Evolutionary conservation across 192 early-diverging fungal genomes (phyloP).

Genomic region (Phycomyces blakesleeanus): DNA sequence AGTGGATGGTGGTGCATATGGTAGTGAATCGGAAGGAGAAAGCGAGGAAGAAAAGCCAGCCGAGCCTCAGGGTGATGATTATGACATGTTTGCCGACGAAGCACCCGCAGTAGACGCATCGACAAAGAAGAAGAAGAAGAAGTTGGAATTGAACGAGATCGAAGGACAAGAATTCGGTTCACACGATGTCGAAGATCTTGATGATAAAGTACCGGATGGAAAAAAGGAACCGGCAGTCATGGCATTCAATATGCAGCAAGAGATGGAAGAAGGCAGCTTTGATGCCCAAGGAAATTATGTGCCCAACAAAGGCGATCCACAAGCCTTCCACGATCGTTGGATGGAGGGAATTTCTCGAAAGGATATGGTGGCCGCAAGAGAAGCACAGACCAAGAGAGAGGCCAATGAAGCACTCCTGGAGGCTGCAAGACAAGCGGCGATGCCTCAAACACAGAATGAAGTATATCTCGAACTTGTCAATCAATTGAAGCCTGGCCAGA

Average conservation of each 20-base stretch:
- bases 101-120: constrained; percentile 1
- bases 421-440: constrained; percentile 32
- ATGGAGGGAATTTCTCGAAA: constrained; percentile 57
- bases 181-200: constrained; percentile 46
- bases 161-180: constrained; percentile 52
- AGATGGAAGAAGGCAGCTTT: constrained; percentile 69
- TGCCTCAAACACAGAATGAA: constrained; percentile 51
- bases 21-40: constrained; percentile 37
- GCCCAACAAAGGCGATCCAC: constrained; percentile 62
- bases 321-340: constrained; percentile 71
- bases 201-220: constrained; percentile 52
- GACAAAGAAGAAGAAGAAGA: constrained; percentile 28
- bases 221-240: constrained; percentile 48
- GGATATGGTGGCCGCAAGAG: constrained; percentile 54
- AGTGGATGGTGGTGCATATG: constrained; percentile 34
- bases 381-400: constrained; percentile 47
- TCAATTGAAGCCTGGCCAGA: constrained; percentile 56
- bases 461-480: constrained; percentile 55
- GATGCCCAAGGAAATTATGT: constrained; percentile 69
- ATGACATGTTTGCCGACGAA: constrained; percentile 61
- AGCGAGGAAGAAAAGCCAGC: constrained; percentile 12
- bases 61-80: constrained; percentile 34
- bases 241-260: constrained; percentile 76
- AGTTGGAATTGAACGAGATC: constrained; percentile 36
- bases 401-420: constrained; percentile 42